Percentiles rank a stretch among this genome's conserved stretches.
Conservation (phyloP, 768 basidiomycete genomes). For the Termitomyces sp. region DNA sequence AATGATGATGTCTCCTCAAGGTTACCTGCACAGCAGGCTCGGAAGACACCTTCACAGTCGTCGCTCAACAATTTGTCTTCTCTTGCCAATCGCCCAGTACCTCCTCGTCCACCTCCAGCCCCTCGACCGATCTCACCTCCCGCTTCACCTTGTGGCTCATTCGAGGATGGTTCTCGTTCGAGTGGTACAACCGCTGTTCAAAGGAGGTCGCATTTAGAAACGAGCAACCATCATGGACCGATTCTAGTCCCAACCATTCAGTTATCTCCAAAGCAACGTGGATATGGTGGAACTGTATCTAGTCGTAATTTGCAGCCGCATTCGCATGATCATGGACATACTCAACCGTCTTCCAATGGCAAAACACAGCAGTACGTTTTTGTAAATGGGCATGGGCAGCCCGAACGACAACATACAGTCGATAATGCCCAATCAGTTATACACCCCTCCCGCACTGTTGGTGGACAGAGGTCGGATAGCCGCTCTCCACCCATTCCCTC, state of each 20-base stretch:
- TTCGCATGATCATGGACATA: slow-evolving; percentile 3
- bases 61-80: slow-evolving; percentile 38
- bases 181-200: slow-evolving; percentile 23
- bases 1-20: slow-evolving; percentile 12
- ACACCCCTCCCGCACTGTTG: neutral
- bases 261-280: neutral
- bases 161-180: slow-evolving; percentile 26
- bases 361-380: neutral
- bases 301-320: neutral
- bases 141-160: slow-evolving; percentile 39
- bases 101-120: slow-evolving; percentile 51
- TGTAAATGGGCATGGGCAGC: neutral
- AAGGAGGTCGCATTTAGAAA: slow-evolving; percentile 14
- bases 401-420: neutral
- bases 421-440: neutral
- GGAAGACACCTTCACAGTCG: slow-evolving; percentile 18
- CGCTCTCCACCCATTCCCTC: neutral
- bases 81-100: slow-evolving; percentile 53
- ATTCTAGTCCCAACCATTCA: neutral
- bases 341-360: neutral
- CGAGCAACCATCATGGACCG: neutral
- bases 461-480: neutral
- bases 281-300: slow-evolving; percentile 5
- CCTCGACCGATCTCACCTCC: slow-evolving; percentile 41
- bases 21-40: slow-evolving; percentile 10